Base-by-base conservation (phyloP, 140 eudicot species). In the Erigeron philadelphicus region DNA sequence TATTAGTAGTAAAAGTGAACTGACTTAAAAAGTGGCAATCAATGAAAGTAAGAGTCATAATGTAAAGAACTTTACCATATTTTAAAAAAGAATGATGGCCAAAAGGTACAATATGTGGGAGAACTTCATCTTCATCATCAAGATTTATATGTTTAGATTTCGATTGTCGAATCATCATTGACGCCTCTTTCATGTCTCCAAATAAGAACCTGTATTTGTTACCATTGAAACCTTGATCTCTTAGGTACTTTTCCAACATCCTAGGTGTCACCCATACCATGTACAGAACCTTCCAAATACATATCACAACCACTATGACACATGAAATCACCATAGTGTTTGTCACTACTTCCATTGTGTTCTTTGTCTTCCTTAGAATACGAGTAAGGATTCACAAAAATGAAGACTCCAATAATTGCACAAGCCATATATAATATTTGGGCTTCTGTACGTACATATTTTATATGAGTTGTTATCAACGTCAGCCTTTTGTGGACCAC, bases 141-240 rank as follows among this genome's bases (percentile, higher is more conserved):
- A 64, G 53, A 42, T 55, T 70, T 7, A 75, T 57, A 60, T 75
- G 75, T 46, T 75, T 80, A 41, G 81, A 58, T 17, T 70, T 75
- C 41, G 78, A 47, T 10, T 15, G 54, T 48, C 47, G 17, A 16
- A 66, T 1, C 78, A 50, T 70, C 71, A 0, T 11, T 15, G 66
- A 21, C 42, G 52, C 11, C 47, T 80, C 84, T 64, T 75, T 80
- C 54, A 16, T 62, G 19, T 80, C 84, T 42, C 84, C 84, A 75
- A 11, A 70, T 42, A 80, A 71, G 7, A 75, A 48, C 50, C 7
- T 80, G 78, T 80, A 80, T 47, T 55, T 45, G 69, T 75, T 80
- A 13, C 80, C 80, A 0, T 68, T 72, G 54, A 80, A 56, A 60
- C 80, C 84, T 75, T 80, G 84, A 40, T 62, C 68, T 15, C 66